Conservation (phyloP, 2,329 filamentous ascomycete species). For the Paraconiothyrium sp. region DNA sequence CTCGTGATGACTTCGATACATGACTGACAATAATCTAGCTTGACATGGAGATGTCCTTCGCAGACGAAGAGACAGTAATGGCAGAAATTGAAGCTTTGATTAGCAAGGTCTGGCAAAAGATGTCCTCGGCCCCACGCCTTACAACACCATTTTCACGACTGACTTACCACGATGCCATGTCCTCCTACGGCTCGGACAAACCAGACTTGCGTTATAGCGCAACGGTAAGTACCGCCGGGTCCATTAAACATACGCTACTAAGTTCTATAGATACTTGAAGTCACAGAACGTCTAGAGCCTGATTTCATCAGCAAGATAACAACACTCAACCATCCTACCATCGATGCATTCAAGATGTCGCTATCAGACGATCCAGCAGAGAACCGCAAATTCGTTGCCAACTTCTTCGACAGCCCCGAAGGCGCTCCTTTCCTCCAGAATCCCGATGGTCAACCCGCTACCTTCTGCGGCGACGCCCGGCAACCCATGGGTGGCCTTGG, state of each 20-base stretch:
- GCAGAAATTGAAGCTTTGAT: conserved; percentile 64
- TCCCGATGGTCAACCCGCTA: conserved; percentile 78
- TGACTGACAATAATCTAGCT: conserved; percentile 61
- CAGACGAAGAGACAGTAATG: conserved; percentile 76
- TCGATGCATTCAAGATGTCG: conserved; percentile 78
- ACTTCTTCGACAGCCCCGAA: conserved; percentile 75
- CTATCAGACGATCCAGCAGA: conserved; percentile 63
- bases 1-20: neutral
- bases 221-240: conserved; percentile 57
- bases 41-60: conserved; percentile 94
- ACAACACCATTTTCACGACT: conserved; percentile 65
- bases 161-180: conserved; percentile 81
- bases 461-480: conserved; percentile 77
- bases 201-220: conserved; percentile 83
- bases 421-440: conserved; percentile 70
- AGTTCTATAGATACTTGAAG: conserved; percentile 66
- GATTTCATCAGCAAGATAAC: conserved; percentile 81
- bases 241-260: conserved; percentile 28
- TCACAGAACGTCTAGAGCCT: conserved; percentile 70
- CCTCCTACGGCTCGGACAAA: conserved; percentile 86
- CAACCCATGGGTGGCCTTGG: conserved; percentile 81
- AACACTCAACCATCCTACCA: conserved; percentile 70
- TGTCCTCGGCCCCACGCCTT: conserved; percentile 55
- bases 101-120: conserved; percentile 61
- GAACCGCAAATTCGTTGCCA: conserved; percentile 69